A percentile compares a stretch with the other conserved stretches of the same genome.
phyloP scores from a whole-genome alignment of 352 stramenopile species.

The Phytophthora pini region DNA sequence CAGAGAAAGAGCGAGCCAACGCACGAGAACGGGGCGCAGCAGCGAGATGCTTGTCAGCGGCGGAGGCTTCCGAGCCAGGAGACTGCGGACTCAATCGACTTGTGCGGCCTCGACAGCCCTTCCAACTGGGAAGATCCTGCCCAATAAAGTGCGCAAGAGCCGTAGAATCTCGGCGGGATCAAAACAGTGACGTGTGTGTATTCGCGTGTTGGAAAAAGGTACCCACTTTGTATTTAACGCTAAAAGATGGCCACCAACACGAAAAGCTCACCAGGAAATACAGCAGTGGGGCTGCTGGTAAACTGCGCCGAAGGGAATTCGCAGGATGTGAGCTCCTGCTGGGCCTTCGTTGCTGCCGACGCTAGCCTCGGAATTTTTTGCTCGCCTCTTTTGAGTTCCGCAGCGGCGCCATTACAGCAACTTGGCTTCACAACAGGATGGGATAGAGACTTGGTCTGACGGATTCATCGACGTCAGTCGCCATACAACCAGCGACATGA shows the following conservation, averaged over 20 bases:
- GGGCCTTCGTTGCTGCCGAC: not conserved
- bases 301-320: not conserved
- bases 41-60: slow-evolving; percentile 18
- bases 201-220: slow-evolving; percentile 28
- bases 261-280: slow-evolving; percentile 10
- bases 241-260: slow-evolving; percentile 15
- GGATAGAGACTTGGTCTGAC: slow-evolving; percentile 1
- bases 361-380: not conserved
- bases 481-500: slow-evolving; percentile 2
- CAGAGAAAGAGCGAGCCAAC: slow-evolving; percentile 20
- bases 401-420: not conserved
- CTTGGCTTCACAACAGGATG: not conserved
- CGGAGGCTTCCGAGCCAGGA: not conserved
- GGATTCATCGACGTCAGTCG: not conserved
- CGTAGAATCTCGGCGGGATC: slow-evolving; percentile 24
- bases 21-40: not conserved
- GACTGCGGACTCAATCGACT: slow-evolving; percentile 1
- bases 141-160: slow-evolving; percentile 24
- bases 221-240: slow-evolving; percentile 20
- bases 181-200: not conserved
- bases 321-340: not conserved
- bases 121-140: slow-evolving; percentile 17
- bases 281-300: not conserved
- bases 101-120: slow-evolving; percentile 12
- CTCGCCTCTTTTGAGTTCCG: slow-evolving; percentile 1